A percentile compares a stretch with the other conserved stretches of the same genome.
phyloP scores from a whole-genome alignment of 2,329 filamentous ascomycete species.

The Penicillium sp. region DNA sequence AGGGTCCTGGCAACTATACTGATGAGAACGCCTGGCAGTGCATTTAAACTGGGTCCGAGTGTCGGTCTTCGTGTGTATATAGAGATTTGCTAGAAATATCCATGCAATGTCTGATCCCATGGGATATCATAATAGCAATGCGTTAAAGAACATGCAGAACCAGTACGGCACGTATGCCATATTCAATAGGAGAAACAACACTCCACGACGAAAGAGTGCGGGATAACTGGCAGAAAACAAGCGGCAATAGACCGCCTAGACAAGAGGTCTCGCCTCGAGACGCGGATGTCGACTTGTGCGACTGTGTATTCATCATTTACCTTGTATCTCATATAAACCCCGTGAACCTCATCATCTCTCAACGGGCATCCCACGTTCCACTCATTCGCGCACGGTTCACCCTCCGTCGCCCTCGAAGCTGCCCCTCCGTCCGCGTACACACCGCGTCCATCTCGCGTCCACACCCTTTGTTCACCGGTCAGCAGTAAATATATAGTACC shows the following conservation, averaged over 20 bases:
- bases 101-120: background rate
- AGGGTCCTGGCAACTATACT: constrained; percentile 34
- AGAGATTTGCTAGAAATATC: background rate
- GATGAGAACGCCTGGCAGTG: constrained; percentile 38
- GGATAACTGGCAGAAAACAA: background rate
- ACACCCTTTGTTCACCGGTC: background rate
- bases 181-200: too few species aligned
- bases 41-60: constrained; percentile 15
- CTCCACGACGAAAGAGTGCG: background rate
- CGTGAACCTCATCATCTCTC: background rate
- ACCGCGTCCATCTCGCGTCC: constrained; percentile 11
- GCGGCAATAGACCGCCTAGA: background rate
- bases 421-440: constrained; percentile 20
- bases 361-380: constrained; percentile 1
- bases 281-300: background rate
- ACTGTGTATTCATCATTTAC: background rate
- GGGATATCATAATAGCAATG: background rate
- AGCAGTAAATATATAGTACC: background rate
- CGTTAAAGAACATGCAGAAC: background rate
- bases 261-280: background rate
- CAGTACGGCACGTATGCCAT: too few species aligned
- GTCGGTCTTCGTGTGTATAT: background rate
- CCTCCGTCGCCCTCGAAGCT: constrained; percentile 22
- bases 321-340: background rate
- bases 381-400: constrained; percentile 24